Conservation (phyloP, 768 basidiomycete genomes). For the Tulasnella sp. region DNA sequence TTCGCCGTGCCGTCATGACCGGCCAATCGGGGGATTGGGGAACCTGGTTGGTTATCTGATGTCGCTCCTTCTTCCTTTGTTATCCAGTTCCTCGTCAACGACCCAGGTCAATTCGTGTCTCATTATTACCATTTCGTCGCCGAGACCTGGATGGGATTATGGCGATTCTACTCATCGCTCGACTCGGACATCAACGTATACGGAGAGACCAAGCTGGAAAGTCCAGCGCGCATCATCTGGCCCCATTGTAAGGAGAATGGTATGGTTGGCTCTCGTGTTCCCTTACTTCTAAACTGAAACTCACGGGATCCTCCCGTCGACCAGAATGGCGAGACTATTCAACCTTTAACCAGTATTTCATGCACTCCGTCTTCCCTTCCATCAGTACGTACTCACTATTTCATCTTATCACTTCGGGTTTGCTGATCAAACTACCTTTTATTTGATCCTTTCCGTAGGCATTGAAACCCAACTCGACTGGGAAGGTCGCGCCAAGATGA, state of each 20-base stretch:
- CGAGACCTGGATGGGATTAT: conserved; percentile 71
- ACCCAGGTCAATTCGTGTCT: conserved; percentile 69
- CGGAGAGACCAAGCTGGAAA: conserved; percentile 45
- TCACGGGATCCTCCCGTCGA: neutral
- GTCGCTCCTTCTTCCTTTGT: neutral
- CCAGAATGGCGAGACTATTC: conserved; percentile 68
- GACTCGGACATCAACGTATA: conserved; percentile 36
- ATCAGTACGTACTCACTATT: conserved; percentile 34
- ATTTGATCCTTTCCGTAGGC: conserved; percentile 33
- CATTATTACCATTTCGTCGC: conserved; percentile 89
- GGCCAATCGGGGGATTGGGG: neutral
- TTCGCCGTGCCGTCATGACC: neutral
- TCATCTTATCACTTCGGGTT: neutral
- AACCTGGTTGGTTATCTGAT: neutral
- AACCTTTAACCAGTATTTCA: conserved; percentile 71
- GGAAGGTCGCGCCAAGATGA: conserved; percentile 54
- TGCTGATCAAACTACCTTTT: neutral
- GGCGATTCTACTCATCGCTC: conserved; percentile 53
- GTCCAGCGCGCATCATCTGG: conserved; percentile 68
- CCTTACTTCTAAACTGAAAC: neutral
- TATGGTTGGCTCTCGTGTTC: neutral
- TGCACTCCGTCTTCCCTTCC: conserved; percentile 62
- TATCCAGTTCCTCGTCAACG: conserved; percentile 49
- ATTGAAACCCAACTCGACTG: conserved; percentile 71
- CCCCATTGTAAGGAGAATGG: conserved; percentile 43